phyloP scores from a whole-genome alignment of 352 stramenopile species.

The Achlya hypogyna region DNA sequence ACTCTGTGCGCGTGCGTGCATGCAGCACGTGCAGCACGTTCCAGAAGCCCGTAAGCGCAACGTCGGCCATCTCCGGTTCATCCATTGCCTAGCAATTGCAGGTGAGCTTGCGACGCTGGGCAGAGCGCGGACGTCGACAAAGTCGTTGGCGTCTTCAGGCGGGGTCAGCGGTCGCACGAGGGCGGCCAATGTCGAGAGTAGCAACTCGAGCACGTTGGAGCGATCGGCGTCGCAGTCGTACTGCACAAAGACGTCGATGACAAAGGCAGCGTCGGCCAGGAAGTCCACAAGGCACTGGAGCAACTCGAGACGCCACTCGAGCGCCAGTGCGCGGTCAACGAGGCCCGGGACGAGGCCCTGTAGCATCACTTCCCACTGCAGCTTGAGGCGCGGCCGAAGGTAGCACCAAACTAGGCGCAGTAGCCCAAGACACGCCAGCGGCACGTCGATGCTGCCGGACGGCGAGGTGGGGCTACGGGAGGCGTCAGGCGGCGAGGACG shows the following conservation, averaged over 20 bases:
- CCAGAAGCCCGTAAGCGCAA: constrained; percentile 56
- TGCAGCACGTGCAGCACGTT: constrained; percentile 73
- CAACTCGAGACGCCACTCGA: constrained; percentile 42
- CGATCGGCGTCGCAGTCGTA: constrained; percentile 98
- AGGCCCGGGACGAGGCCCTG: constrained; percentile 61
- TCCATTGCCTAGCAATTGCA: not conserved
- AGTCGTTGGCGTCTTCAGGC: not conserved
- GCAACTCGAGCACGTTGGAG: constrained; percentile 93
- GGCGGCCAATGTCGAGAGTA: constrained; percentile 27
- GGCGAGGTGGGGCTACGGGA: constrained; percentile 36
- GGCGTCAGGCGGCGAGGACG: not conserved
- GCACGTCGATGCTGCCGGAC: constrained; percentile 24
- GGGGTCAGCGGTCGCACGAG: not conserved
- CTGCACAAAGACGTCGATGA: constrained; percentile 97
- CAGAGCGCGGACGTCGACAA: not conserved
- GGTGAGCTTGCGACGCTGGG: not conserved
- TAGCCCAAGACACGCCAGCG: constrained; percentile 26
- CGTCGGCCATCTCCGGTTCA: constrained; percentile 33
- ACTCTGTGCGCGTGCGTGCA: constrained; percentile 30
- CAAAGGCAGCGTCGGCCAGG: constrained; percentile 88
- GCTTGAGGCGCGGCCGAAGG: constrained; percentile 57
- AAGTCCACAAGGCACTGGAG: constrained; percentile 94
- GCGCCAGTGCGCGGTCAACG: constrained; percentile 55
- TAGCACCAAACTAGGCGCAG: constrained; percentile 69
- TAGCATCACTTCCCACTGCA: constrained; percentile 70